phyloP scores from a whole-genome alignment of 2,329 filamentous ascomycete species.

The Neoscytalidium dimidiatum region DNA sequence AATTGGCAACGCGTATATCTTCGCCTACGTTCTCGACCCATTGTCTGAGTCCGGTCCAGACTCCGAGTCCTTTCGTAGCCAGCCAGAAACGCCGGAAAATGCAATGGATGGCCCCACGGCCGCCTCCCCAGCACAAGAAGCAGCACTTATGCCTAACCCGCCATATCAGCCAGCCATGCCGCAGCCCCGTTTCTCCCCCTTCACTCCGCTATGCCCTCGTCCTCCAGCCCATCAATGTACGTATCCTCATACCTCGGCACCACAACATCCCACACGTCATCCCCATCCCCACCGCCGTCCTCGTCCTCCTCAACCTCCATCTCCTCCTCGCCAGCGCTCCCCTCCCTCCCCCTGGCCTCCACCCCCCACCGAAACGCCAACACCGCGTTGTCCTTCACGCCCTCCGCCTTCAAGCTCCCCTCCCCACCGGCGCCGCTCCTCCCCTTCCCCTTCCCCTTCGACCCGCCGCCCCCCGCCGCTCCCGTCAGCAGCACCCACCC shows the following conservation, averaged over 20 bases:
- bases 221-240: conserved; percentile 31
- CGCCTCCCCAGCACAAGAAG: neutral
- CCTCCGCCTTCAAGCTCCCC: conserved; percentile 38
- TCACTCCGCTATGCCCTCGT: conserved; percentile 18
- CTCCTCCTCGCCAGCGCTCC: neutral
- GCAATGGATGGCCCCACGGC: neutral
- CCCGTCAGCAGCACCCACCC: conserved; percentile 43
- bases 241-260: conserved; percentile 39
- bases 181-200: neutral
- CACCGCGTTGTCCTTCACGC: conserved; percentile 36
- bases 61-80: neutral
- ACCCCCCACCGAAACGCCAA: conserved; percentile 39
- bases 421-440: conserved; percentile 18
- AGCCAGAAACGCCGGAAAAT: neutral
- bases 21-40: too few species aligned
- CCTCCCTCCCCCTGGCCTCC: conserved; percentile 11
- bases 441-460: conserved; percentile 27
- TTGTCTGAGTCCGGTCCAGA: too few species aligned
- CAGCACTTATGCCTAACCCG: neutral
- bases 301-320: conserved; percentile 17
- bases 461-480: conserved; percentile 22
- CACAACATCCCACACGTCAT: conserved; percentile 35
- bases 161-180: neutral
- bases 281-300: conserved; percentile 24
- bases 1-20: too few species aligned